These are phyloP conservation scores for Saturnispora sekii DNA, from an alignment of 805 yeast species.

Conservation along the genomic window DNA sequence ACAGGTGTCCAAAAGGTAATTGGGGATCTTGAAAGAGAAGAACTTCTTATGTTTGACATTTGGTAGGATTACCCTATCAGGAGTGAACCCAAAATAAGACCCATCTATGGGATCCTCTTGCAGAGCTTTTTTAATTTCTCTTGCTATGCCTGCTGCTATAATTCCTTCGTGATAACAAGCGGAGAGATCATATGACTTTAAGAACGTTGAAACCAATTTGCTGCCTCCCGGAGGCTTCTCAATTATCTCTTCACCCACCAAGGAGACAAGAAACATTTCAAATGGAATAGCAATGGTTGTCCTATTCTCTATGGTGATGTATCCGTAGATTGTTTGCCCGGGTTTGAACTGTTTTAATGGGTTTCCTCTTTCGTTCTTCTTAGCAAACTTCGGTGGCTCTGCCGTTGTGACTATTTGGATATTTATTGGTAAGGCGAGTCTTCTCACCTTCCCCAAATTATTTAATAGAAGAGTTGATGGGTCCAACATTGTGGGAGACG, in stretches of 20 bases:
- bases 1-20: slow-evolving; percentile 38
- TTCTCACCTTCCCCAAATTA: slow-evolving; percentile 19
- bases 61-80: slow-evolving; percentile 37
- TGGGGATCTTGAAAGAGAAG: slow-evolving; percentile 48
- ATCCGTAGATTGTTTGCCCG: slow-evolving; percentile 61
- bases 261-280: slow-evolving; percentile 50
- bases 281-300: slow-evolving; percentile 37
- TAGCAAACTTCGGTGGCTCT: slow-evolving; percentile 26
- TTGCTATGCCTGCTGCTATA: slow-evolving; percentile 12
- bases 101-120: slow-evolving; percentile 18
- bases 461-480: slow-evolving; percentile 17
- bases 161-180: slow-evolving; percentile 40
- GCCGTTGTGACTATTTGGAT: slow-evolving; percentile 31
- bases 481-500: not conserved
- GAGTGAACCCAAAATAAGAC: slow-evolving; percentile 31
- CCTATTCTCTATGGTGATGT: slow-evolving; percentile 34
- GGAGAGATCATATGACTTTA: slow-evolving; percentile 41
- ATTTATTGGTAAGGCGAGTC: slow-evolving; percentile 19
- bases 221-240: slow-evolving; percentile 1
- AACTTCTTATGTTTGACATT: slow-evolving; percentile 42
- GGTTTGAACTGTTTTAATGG: slow-evolving; percentile 47
- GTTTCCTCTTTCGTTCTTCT: slow-evolving; percentile 21
- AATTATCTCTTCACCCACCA: slow-evolving; percentile 39
- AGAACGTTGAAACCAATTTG: slow-evolving; percentile 25
- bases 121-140: not conserved